Conservation (phyloP, 208 protist genomes). For the Wallacemonas sp. region DNA sequence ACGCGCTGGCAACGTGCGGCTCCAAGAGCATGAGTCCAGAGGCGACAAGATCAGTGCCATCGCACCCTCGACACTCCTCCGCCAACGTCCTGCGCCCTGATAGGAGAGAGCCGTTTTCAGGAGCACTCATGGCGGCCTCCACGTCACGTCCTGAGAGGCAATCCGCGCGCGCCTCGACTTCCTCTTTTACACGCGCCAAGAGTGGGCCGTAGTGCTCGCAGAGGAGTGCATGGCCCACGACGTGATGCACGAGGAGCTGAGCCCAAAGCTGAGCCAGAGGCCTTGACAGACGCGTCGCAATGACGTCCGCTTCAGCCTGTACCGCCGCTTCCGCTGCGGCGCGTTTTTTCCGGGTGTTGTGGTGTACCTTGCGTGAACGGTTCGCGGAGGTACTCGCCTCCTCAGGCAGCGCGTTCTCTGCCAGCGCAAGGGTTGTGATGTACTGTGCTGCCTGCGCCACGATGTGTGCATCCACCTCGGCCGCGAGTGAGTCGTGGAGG, state of each 20-base stretch:
- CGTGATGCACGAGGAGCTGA: background rate
- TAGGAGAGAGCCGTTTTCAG: background rate
- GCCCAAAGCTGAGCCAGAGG: background rate
- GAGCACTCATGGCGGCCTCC: background rate
- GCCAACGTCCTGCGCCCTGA: background rate
- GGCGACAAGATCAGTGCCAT: background rate
- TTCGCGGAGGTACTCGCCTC: too few species aligned
- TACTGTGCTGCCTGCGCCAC: background rate
- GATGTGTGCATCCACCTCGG: too few species aligned
- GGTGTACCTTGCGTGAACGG: too few species aligned
- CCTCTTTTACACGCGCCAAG: background rate
- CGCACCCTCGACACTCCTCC: background rate
- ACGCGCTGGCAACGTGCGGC: background rate
- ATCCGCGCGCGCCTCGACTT: conserved; percentile 2
- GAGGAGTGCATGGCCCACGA: conserved; percentile 4
- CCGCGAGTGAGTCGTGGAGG: background rate
- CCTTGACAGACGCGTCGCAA: background rate
- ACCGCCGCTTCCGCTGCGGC: background rate
- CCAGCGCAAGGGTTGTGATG: background rate
- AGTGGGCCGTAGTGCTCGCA: background rate
- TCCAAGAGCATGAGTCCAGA: background rate
- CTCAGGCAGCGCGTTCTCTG: too few species aligned
- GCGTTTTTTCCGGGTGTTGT: too few species aligned
- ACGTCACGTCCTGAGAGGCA: background rate
- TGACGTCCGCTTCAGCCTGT: background rate